Conservation (phyloP, 768 basidiomycete species). For the Pleurotus eryngii region DNA sequence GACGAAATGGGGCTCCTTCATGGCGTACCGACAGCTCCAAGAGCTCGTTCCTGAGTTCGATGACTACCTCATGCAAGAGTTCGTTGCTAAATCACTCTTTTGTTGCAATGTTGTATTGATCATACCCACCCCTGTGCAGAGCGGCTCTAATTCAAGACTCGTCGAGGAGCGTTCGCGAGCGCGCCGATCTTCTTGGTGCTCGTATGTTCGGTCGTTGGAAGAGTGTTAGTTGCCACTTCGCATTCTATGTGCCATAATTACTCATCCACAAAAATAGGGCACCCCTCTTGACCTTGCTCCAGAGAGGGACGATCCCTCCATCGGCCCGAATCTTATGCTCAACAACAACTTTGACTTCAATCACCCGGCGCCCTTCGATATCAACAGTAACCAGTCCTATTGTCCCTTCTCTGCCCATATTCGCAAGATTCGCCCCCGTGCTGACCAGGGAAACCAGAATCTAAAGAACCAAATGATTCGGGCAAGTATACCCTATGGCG, state of each 20-base stretch:
- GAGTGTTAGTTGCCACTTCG: neutral
- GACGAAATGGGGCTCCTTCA: conserved; percentile 6
- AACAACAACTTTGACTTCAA: conserved; percentile 7
- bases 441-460: neutral
- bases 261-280: neutral
- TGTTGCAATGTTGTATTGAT: neutral
- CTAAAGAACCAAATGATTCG: neutral
- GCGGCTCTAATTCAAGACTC: neutral
- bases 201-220: conserved; percentile 6
- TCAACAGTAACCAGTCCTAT: neutral
- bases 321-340: neutral
- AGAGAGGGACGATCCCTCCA: neutral
- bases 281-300: conserved; percentile 1
- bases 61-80: neutral
- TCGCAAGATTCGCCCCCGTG: conserved; percentile 2
- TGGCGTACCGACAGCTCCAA: conserved; percentile 4
- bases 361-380: conserved; percentile 1
- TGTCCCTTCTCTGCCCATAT: conserved; percentile 4
- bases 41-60: conserved; percentile 2
- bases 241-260: neutral
- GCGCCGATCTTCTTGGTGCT: neutral
- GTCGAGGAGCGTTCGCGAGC: neutral
- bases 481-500: conserved; percentile 2
- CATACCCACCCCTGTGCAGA: neutral
- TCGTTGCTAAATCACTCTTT: neutral